phyloP scores from a whole-genome alignment of 1,139 yeast species.

The Sugiyamaella novakii region DNA sequence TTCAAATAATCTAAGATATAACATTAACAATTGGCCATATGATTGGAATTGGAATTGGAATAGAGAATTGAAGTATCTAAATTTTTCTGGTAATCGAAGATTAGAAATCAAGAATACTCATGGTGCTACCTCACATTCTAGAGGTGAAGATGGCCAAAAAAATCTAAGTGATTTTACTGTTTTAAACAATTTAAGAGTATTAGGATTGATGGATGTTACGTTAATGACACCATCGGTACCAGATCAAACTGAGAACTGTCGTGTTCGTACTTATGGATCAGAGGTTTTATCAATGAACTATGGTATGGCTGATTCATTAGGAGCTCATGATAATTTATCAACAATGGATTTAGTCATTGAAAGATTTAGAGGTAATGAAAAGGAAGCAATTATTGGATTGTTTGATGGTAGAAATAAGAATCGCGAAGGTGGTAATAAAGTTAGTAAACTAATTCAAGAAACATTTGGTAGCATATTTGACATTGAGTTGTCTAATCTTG shows the following conservation, averaged over 20 bases:
- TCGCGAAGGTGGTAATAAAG: slow-evolving; percentile 50
- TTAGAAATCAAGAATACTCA: slow-evolving; percentile 78
- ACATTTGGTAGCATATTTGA: slow-evolving; percentile 64
- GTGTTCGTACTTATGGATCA: slow-evolving; percentile 93
- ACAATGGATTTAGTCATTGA: slow-evolving; percentile 86
- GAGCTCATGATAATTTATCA: slow-evolving; percentile 65
- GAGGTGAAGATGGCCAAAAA: slow-evolving; percentile 39
- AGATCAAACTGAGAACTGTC: slow-evolving; percentile 78
- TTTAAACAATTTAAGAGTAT: slow-evolving; percentile 66
- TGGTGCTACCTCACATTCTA: slow-evolving; percentile 34
- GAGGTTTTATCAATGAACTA: slow-evolving; percentile 75
- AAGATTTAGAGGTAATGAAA: slow-evolving; percentile 80
- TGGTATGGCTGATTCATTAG: slow-evolving; percentile 90
- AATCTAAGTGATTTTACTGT: slow-evolving; percentile 78
- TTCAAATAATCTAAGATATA: slow-evolving; percentile 85
- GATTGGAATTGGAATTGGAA: slow-evolving; percentile 99
- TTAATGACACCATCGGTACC: slow-evolving; percentile 81
- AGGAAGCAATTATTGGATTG: slow-evolving; percentile 70
- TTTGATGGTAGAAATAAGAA: slow-evolving; percentile 70
- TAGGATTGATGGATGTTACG: slow-evolving; percentile 95
- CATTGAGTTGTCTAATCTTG: slow-evolving; percentile 59
- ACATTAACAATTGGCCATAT: slow-evolving; percentile 90
- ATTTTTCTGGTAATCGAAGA: slow-evolving; percentile 89
- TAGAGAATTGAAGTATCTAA: slow-evolving; percentile 70
- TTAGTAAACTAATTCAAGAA: slow-evolving; percentile 77